A percentile compares a stretch with the other conserved stretches of the same genome.
These are phyloP conservation scores for Crithidia thermophila DNA, from an alignment of 208 protist genomes.

Conservation along the genomic window DNA sequence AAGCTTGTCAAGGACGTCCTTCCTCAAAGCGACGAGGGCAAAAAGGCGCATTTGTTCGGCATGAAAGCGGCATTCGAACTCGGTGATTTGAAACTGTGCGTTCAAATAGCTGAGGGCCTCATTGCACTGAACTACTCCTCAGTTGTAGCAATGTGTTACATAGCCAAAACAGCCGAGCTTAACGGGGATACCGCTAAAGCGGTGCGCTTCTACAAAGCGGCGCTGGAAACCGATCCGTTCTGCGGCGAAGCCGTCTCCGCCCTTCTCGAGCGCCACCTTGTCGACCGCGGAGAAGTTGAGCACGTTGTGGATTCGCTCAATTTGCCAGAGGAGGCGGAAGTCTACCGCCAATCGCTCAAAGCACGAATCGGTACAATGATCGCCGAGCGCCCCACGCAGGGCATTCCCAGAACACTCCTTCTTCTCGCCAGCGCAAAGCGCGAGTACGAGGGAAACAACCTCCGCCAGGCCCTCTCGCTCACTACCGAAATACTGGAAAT, in stretches of 20 bases:
- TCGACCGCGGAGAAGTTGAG: constrained; percentile 44
- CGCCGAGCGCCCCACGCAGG: constrained; percentile 16
- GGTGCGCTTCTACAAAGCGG: constrained; percentile 60
- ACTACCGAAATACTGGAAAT: constrained; percentile 65
- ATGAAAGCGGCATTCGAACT: constrained; percentile 82
- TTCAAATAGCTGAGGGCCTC: constrained; percentile 39
- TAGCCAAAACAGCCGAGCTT: constrained; percentile 78
- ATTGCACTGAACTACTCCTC: constrained; percentile 28
- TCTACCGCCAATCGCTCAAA: constrained; percentile 30
- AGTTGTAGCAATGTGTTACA: constrained; percentile 68
- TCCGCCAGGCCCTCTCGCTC: constrained; percentile 63
- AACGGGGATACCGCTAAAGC: constrained; percentile 60
- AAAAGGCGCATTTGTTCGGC: constrained; percentile 25
- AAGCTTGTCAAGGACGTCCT: constrained; percentile 38
- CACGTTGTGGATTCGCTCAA: constrained; percentile 59
- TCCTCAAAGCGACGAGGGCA: constrained; percentile 1
- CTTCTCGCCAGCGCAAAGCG: constrained; percentile 46
- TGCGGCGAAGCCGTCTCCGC: constrained; percentile 72
- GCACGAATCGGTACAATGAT: constrained; percentile 28
- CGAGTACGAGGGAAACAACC: constrained; percentile 75
- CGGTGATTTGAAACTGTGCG: constrained; percentile 60
- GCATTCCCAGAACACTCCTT: constrained; percentile 50
- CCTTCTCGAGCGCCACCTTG: constrained; percentile 66
- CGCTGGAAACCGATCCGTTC: constrained; percentile 72
- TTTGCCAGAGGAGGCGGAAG: constrained; percentile 53